A percentile compares a stretch with the other conserved stretches of the same genome.
phyloP scores from a whole-genome alignment of 139 green algal species.

The Chlamydomonas applanata region DNA sequence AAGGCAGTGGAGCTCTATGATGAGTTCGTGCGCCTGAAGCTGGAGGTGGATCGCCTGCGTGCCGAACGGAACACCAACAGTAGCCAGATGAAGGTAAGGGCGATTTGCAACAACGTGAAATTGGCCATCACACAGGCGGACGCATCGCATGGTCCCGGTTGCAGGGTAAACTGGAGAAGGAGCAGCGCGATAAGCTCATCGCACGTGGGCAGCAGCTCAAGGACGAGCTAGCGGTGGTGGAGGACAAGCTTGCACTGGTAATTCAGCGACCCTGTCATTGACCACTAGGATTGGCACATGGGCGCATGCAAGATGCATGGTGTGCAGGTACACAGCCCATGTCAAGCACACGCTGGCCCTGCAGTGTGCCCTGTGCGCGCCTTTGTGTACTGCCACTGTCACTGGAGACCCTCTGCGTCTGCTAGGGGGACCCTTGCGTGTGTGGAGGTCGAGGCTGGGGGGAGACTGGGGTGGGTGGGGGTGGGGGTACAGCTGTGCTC shows the following conservation, averaged over 20 bases:
- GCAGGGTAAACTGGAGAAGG: constrained; percentile 85
- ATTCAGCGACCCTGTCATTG: background rate
- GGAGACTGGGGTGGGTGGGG: no score
- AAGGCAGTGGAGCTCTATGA: constrained; percentile 86
- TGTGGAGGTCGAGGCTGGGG: no score
- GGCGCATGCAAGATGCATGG: background rate
- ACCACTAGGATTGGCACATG: background rate
- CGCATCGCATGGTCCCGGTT: constrained; percentile 2
- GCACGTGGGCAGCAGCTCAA: constrained; percentile 88
- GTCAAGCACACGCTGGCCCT: no score
- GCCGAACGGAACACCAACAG: constrained; percentile 84
- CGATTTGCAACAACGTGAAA: background rate
- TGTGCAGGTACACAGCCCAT: no score
- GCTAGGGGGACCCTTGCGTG: no score
- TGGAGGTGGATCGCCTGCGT: constrained; percentile 68
- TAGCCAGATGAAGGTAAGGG: constrained; percentile 84
- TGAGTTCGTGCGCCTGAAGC: constrained; percentile 60
- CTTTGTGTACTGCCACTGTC: no score
- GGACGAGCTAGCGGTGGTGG: constrained; percentile 74
- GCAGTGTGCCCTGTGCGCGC: no score
- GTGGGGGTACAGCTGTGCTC: no score
- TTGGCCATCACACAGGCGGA: no score
- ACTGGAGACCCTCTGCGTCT: no score
- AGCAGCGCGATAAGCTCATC: constrained; percentile 70
- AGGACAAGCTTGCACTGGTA: constrained; percentile 56